Conservation (phyloP, 176 grass and related monocot genomes). For the Oryza glumipatula region DNA sequence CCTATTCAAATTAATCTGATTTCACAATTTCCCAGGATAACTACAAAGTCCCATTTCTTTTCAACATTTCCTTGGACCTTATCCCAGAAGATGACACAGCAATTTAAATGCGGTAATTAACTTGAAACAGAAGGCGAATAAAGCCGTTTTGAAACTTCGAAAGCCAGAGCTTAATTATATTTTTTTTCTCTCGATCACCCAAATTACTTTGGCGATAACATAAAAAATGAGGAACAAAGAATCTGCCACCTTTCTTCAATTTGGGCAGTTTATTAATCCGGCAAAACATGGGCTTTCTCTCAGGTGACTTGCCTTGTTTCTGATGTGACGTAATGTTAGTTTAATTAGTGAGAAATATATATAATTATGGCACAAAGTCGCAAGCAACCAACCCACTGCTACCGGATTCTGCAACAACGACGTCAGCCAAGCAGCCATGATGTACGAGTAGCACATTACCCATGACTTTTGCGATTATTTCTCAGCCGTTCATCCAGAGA, state of each 20-base stretch:
- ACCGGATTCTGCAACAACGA: background rate
- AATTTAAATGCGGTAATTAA: background rate
- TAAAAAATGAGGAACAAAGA: background rate
- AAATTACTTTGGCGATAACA: background rate
- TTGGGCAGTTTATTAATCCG: slow-evolving; percentile 1
- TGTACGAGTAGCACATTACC: background rate
- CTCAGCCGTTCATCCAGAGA: background rate
- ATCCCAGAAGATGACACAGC: background rate
- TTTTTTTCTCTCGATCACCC: background rate
- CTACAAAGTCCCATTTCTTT: background rate
- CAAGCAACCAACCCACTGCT: background rate
- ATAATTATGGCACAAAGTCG: background rate
- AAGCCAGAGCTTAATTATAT: background rate
- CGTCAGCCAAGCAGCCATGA: background rate
- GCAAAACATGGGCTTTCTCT: slow-evolving; percentile 21
- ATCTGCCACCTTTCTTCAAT: background rate
- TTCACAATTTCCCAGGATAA: background rate
- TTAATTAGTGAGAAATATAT: background rate
- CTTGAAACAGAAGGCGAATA: background rate
- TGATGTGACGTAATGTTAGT: slow-evolving; percentile 26
- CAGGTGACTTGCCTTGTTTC: slow-evolving; percentile 27
- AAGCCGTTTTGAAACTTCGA: background rate
- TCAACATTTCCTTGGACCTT: background rate
- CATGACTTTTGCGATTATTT: background rate
- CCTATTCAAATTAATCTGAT: no score